Base-by-base conservation (phyloP, 805 yeast genomes). In the Candida orba region DNA sequence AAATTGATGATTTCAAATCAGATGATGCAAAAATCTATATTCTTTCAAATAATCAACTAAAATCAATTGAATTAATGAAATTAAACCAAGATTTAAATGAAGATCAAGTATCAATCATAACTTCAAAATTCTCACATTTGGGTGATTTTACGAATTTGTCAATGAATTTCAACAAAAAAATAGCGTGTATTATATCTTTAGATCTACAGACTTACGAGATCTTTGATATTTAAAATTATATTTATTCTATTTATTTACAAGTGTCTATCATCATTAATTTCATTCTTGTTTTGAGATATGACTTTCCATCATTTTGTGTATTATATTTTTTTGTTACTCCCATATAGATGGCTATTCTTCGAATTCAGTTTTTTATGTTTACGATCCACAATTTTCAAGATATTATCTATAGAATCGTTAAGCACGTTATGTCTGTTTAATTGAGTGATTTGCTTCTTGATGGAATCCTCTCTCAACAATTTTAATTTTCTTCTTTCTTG, bases 161-260 rank as follows among this genome's bases (percentile, higher is more conserved):
- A 0, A 43, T 66, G 8, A 65, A 60, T 39, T 45, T 54, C 7
- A 34, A 44, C 2, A 52, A 60, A 36, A 46, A 56, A 1, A 53
- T 60, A 38, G 72, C 69, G 6, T 66, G 69, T 46, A 49, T 71
- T 10, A 49, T 71, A n/a, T 70, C 69, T 30, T 44, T 53, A 7
- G 63, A 68, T 39, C 59, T 59, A 20, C 43, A 41, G 22, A 34
- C 23, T 6, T 46, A 46, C 39, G 39, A 41, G 20, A 35, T 47
- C 13, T 18, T 35, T 36, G 23, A 33, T 18, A 15, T 25, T 32
- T 34, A 18, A 25, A 5, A 3, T 7, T 6, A 8, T n/a, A 15
- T n/a, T 17, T 32, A 30, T 6, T 30, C 15, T 30, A 30, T 30
- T 30, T 30, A 30, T 30, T 14, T 30, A 30, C n/a, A 30, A 13